A percentile compares a stretch with the other conserved stretches of the same genome.
These are phyloP conservation scores for Boletus rubroflammeus DNA, from an alignment of 768 basidiomycete genomes.

Conservation along the genomic window DNA sequence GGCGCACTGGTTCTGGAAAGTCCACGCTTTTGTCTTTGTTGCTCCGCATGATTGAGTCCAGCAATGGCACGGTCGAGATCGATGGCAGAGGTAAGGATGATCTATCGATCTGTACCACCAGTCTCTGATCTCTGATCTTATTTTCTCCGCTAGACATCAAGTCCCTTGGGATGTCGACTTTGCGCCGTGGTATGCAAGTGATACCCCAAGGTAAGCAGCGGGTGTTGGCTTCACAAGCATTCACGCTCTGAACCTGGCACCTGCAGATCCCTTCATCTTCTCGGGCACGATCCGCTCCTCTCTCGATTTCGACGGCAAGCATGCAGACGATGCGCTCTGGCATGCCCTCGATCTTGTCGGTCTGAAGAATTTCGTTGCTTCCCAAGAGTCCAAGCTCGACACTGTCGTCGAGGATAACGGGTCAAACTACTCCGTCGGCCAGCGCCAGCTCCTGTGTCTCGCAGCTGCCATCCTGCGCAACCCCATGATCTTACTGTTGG, in stretches of 20 bases:
- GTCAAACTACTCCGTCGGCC: slow-evolving; percentile 81
- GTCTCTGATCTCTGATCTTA: slow-evolving; percentile 55
- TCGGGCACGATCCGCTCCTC: slow-evolving; percentile 30
- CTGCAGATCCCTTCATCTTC: slow-evolving; percentile 31
- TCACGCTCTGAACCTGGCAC: not conserved
- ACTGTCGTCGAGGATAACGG: slow-evolving; percentile 76
- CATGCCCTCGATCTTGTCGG: slow-evolving; percentile 38
- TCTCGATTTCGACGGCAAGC: slow-evolving; percentile 26
- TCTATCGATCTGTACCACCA: slow-evolving; percentile 45
- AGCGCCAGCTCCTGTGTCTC: slow-evolving; percentile 78
- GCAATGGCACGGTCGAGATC: slow-evolving; percentile 74
- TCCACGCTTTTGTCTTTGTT: slow-evolving; percentile 61
- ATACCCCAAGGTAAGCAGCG: slow-evolving; percentile 27
- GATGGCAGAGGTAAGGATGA: slow-evolving; percentile 49
- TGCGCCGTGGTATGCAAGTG: slow-evolving; percentile 29
- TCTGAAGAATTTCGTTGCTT: slow-evolving; percentile 68
- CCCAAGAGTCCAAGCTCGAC: slow-evolving; percentile 72
- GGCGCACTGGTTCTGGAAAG: slow-evolving; percentile 75
- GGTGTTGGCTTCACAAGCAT: not conserved
- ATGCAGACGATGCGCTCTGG: slow-evolving; percentile 34
- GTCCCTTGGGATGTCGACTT: slow-evolving; percentile 52
- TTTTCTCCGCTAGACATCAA: slow-evolving; percentile 71
- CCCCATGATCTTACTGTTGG: slow-evolving; percentile 29
- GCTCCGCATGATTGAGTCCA: slow-evolving; percentile 73
- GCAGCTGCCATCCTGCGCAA: slow-evolving; percentile 31